Base-by-base conservation (phyloP, 805 yeast species). In the Lipomyces mesembrius region DNA sequence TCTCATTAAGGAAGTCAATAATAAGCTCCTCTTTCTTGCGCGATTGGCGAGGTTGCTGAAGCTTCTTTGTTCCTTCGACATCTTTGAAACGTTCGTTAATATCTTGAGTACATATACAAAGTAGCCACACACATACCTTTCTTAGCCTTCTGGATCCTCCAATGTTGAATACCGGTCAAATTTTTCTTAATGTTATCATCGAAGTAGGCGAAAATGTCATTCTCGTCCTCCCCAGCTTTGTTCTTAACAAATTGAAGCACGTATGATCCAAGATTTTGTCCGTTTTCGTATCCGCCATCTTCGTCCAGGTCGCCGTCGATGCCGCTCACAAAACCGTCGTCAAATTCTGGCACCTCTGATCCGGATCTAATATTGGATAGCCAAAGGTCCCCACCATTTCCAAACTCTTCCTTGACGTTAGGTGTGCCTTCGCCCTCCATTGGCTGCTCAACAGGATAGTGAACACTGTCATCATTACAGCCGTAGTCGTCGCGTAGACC, bases 121-220 rank as follows among this genome's bases (percentile, higher is more conserved):
- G n/a, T 4, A 25, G 27, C 34, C 34, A 12, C 12, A 17, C 55
- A 29, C 34, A 25, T 22, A 52, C 55, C 34, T 37, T 51, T 71
- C 73, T 86, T 88, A 59, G 88, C 77, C 14, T 86, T 84, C 54
- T 84, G 80, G 11, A 94, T 89, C 77, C 89, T 90, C 98, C 98
- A 94, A 78, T 91, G 96, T 71, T 91, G 94, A 7, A 64, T 90
- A 8, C 98, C 98, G 35, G 96, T 85, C 97, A 98, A 93, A 75
- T 87, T 89, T 39, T 82, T 79, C 65, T 82, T 84, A 77, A 91
- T 81, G 25, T 86, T 83, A 62, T 86, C 87, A 75, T 92, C 97
- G 77, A 92, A 92, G 75, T 91, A 89, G 2, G 92, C 89, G 84
- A 91, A 86, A 54, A 91, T 78, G 73, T 69, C 76, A 9, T 65